A percentile compares a stretch with the other conserved stretches of the same genome.
Conservation (phyloP, 2,329 filamentous ascomycete genomes). For the Immersiporthe knoxdaviesiana region DNA sequence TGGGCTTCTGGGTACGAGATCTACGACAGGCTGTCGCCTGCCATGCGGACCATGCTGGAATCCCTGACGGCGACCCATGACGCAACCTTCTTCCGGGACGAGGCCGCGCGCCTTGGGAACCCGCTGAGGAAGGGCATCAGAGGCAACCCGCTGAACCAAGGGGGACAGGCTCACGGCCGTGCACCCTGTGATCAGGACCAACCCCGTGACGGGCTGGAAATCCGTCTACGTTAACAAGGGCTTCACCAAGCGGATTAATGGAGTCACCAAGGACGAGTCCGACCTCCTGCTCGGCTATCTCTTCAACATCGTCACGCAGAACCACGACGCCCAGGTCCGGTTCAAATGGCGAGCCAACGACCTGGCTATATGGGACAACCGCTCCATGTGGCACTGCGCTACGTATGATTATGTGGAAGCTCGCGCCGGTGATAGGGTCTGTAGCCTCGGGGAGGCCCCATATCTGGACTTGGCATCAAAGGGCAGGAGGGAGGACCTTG, state of each 20-base stretch:
- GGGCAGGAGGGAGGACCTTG: constrained; percentile 42
- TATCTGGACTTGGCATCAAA: constrained; percentile 45
- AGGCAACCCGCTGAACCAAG: constrained; percentile 62
- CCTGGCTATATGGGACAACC: constrained; percentile 69
- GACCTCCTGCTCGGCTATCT: constrained; percentile 54
- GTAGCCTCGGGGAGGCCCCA: constrained; percentile 48
- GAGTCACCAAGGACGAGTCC: constrained; percentile 57
- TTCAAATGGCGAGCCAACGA: constrained; percentile 58
- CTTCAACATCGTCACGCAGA: constrained; percentile 53
- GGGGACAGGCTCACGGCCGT: constrained; percentile 52
- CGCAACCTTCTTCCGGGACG: constrained; percentile 54
- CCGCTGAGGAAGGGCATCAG: constrained; percentile 40
- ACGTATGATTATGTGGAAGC: constrained; percentile 63
- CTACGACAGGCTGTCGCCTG: constrained; percentile 57
- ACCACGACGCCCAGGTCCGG: constrained; percentile 61
- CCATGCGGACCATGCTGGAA: constrained; percentile 52
- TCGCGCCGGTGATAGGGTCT: constrained; percentile 47
- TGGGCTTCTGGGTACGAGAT: constrained; percentile 57
- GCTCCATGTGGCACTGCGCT: constrained; percentile 54
- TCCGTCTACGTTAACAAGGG: constrained; percentile 55
- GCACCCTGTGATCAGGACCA: constrained; percentile 61
- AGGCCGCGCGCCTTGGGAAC: constrained; percentile 50
- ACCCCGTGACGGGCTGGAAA: constrained; percentile 64
- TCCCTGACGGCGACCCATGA: constrained; percentile 54
- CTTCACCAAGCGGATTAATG: constrained; percentile 59